phyloP scores from a whole-genome alignment of 2,329 filamentous ascomycete species.

The Phaeophleospora eucalypticola region DNA sequence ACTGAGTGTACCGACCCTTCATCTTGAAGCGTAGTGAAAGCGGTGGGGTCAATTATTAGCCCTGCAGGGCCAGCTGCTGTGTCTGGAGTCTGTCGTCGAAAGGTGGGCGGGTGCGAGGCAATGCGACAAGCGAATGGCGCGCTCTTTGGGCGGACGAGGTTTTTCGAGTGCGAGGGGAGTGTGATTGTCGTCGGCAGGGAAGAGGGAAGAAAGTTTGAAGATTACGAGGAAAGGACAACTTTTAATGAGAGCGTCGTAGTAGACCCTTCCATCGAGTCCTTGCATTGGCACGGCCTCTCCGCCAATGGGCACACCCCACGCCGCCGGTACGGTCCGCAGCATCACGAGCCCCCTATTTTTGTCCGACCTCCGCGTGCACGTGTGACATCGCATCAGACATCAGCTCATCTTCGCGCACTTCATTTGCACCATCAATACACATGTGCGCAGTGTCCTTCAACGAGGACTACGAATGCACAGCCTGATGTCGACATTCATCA shows the following conservation, averaged over 20 bases:
- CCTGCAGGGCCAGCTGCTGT: constrained; percentile 14
- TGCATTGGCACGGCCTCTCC: background rate
- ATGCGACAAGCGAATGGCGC: constrained; percentile 23
- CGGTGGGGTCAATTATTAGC: background rate
- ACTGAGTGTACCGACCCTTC: constrained; percentile 19
- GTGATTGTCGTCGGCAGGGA: background rate
- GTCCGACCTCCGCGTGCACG: background rate
- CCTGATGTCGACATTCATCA: no score
- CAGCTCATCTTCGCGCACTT: background rate
- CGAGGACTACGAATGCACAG: no score
- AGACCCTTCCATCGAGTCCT: background rate
- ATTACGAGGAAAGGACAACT: background rate
- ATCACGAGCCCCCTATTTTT: background rate
- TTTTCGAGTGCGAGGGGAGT: background rate
- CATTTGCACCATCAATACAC: no score
- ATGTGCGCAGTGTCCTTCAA: no score
- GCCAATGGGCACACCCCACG: no score
- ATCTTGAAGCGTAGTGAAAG: constrained; percentile 15
- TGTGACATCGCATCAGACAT: background rate
- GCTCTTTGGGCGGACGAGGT: background rate
- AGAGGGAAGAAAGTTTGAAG: background rate
- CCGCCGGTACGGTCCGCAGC: background rate
- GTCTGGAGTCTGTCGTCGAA: constrained; percentile 8
- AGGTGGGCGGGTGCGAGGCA: constrained; percentile 29
- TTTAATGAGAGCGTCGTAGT: background rate